Conservation (phyloP, 2,329 filamentous ascomycete species). For the Pseudopyrenochaeta lycopersici region DNA sequence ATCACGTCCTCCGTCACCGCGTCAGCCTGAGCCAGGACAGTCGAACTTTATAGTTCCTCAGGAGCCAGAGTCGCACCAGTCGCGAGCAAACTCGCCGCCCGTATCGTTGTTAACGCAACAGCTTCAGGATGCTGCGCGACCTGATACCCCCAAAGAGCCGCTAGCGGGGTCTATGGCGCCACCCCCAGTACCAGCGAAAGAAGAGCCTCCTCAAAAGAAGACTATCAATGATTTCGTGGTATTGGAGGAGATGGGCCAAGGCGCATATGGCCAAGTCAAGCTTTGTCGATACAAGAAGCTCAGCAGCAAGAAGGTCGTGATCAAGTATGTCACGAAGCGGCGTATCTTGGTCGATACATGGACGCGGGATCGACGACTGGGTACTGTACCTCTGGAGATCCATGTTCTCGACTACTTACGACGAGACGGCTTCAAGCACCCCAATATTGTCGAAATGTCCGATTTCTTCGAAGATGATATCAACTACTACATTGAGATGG, state of each 20-base stretch:
- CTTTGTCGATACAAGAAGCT: conserved; percentile 85
- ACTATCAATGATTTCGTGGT: conserved; percentile 90
- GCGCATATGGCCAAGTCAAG: conserved; percentile 97
- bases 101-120: conserved; percentile 61
- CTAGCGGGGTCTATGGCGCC: conserved; percentile 24
- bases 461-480: conserved; percentile 79
- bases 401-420: conserved; percentile 95
- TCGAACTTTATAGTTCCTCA: conserved; percentile 54
- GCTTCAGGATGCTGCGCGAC: conserved; percentile 59
- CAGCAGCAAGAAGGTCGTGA: conserved; percentile 81
- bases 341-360: conserved; percentile 98
- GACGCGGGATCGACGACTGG: conserved; percentile 91
- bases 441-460: conserved; percentile 74
- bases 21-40: conserved; percentile 81
- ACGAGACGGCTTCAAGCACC: conserved; percentile 71
- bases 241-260: conserved; percentile 97
- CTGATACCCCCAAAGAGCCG: conserved; percentile 54
- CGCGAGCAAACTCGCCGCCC: conserved; percentile 47
- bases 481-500: conserved; percentile 99
- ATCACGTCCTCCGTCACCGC: conserved; percentile 75
- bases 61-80: conserved; percentile 44
- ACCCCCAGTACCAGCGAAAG: conserved; percentile 19
- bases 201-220: conserved; percentile 67
- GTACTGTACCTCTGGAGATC: conserved; percentile 95
- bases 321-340: conserved; percentile 97